These are phyloP conservation scores for Trichoderma pleuroti DNA, from an alignment of 2,329 filamentous ascomycete genomes.

Conservation along the genomic window DNA sequence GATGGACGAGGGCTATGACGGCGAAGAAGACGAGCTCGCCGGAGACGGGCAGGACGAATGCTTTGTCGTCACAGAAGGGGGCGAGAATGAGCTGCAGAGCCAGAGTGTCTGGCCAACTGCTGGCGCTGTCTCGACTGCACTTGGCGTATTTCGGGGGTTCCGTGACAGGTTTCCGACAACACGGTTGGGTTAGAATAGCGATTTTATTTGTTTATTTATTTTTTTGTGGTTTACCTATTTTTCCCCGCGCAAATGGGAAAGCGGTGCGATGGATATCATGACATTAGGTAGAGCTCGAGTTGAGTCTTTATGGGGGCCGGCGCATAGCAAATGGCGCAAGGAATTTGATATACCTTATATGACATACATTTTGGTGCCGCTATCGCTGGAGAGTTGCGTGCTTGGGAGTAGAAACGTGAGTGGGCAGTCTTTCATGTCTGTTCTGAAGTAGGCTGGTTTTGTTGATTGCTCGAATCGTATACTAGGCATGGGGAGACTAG, in stretches of 20 bases:
- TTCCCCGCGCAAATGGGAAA: too few relatives aligned
- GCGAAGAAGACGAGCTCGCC: not conserved
- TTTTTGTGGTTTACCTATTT: not conserved
- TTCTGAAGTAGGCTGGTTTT: not conserved
- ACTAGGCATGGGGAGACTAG: not conserved
- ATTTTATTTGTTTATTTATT: not conserved
- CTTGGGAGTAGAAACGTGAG: not conserved
- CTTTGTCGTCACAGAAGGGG: slow-evolving; percentile 31
- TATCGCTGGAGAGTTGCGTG: not conserved
- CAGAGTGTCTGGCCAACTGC: not conserved
- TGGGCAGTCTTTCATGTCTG: not conserved
- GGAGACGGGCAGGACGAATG: slow-evolving; percentile 26
- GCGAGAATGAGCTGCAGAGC: not conserved
- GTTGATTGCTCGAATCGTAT: not conserved
- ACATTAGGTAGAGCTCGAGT: not conserved
- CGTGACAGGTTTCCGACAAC: not conserved
- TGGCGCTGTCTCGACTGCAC: not conserved
- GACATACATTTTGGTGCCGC: not conserved
- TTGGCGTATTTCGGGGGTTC: slow-evolving; percentile 3
- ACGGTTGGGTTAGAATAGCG: not conserved
- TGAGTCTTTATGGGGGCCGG: not conserved
- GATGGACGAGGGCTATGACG: not conserved
- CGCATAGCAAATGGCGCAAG: not conserved
- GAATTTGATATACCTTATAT: not conserved
- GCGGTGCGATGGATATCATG: not conserved